Evolutionary conservation across 2,329 filamentous ascomycete species (phyloP).

Genomic region (Fusarium transvaalense): DNA sequence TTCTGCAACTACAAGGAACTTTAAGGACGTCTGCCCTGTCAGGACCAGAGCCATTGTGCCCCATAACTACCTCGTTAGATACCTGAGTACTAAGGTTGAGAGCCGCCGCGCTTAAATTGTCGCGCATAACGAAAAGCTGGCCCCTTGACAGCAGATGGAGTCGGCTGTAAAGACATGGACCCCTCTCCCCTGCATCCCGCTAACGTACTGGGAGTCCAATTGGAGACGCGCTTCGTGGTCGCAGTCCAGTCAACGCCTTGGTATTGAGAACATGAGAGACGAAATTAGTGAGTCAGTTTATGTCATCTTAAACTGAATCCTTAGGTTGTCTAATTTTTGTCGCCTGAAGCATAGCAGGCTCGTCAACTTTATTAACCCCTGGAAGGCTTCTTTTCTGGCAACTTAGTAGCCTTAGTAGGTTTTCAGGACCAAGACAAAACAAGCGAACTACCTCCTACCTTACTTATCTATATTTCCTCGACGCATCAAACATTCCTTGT

Average conservation of each 20-base stretch:
- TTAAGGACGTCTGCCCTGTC: no score
- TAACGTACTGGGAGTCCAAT: constrained; percentile 28
- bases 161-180: constrained; percentile 29
- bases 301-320: neutral
- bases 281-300: constrained; percentile 2
- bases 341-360: neutral
- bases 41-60: no score
- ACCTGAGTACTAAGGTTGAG: neutral
- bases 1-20: neutral
- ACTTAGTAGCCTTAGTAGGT: neutral
- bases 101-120: constrained; percentile 20
- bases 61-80: no score
- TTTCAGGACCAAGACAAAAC: constrained; percentile 20
- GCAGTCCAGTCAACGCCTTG: constrained; percentile 30
- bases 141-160: neutral
- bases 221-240: constrained; percentile 47
- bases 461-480: neutral
- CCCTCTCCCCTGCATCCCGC: constrained; percentile 15
- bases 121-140: constrained; percentile 16
- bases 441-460: constrained; percentile 8
- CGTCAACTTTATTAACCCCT: neutral
- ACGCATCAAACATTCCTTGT: constrained; percentile 2
- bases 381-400: neutral
- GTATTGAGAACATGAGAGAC: constrained; percentile 21
- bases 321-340: neutral